Percentiles rank a stretch among this genome's conserved stretches.
Conservation (phyloP, 129 eudicot species). For the Pittosporum tobira region DNA sequence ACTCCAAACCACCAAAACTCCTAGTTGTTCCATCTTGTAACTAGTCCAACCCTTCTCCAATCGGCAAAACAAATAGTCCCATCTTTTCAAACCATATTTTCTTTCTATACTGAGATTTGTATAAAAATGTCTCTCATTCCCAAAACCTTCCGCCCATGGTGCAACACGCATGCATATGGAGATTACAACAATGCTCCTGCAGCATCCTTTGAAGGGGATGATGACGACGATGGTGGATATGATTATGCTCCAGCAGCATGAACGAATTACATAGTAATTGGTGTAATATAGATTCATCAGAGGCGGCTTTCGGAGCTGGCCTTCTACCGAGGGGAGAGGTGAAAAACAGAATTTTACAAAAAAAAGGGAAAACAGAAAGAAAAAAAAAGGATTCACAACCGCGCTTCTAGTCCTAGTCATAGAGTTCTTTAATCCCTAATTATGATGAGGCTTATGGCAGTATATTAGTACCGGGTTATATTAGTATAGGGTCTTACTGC, state of each 20-base stretch:
- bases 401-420: too few relatives aligned
- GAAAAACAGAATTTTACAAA: too few relatives aligned
- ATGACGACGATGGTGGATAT: slow-evolving; percentile 15
- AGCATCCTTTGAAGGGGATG: slow-evolving; percentile 13
- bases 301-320: too few relatives aligned
- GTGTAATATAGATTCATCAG: too few relatives aligned
- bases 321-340: too few relatives aligned
- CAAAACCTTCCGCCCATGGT: slow-evolving; percentile 6
- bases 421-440: too few relatives aligned
- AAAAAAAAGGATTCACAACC: too few relatives aligned
- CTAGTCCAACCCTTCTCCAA: not conserved
- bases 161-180: slow-evolving; percentile 16
- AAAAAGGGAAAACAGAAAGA: too few relatives aligned
- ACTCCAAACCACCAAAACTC: not conserved
- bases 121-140: slow-evolving; percentile 15
- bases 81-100: not conserved
- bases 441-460: too few relatives aligned
- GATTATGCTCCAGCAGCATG: slow-evolving; percentile 31
- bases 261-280: not conserved
- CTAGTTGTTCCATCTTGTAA: not conserved
- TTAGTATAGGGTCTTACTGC: too few relatives aligned
- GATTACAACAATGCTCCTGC: slow-evolving; percentile 8
- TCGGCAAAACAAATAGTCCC: too few relatives aligned
- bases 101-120: not conserved
- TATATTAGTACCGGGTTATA: too few relatives aligned